phyloP scores from a whole-genome alignment of 73 alveolate genomes.

The Blepharisma japonicum region DNA sequence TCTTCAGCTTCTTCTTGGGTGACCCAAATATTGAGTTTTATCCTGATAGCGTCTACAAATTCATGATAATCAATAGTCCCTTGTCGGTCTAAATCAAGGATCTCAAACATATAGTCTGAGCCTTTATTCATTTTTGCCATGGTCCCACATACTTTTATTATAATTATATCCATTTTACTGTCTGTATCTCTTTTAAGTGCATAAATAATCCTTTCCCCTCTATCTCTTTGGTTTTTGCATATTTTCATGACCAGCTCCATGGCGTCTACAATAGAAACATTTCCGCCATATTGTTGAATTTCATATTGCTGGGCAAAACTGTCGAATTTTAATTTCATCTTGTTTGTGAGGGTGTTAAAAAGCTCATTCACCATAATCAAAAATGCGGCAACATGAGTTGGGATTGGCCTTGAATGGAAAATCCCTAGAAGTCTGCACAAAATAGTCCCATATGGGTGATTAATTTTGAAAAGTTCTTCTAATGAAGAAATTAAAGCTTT shows the following conservation, averaged over 20 bases:
- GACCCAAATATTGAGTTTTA: conserved; percentile 4
- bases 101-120: conserved; percentile 2
- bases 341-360: neutral
- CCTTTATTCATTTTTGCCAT: neutral
- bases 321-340: neutral
- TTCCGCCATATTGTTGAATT: conserved; percentile 24
- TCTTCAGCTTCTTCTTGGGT: conserved; percentile 29
- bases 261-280: conserved; percentile 27
- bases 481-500: conserved; percentile 4
- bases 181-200: neutral
- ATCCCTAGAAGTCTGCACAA: neutral
- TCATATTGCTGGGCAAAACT: conserved; percentile 20
- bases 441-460: conserved; percentile 6
- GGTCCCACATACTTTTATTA: conserved; percentile 4
- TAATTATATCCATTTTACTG: neutral
- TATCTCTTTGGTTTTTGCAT: conserved; percentile 3
- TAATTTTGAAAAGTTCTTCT: conserved; percentile 2
- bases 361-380: neutral
- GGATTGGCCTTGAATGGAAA: conserved; percentile 9
- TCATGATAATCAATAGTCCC: neutral
- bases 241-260: conserved; percentile 26
- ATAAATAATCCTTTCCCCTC: conserved; percentile 13
- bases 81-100: neutral
- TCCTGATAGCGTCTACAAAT: conserved; percentile 16
- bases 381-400: neutral